These are phyloP conservation scores for Hordeum pubiflorum DNA, from an alignment of 202 grass and related monocot species.

Conservation along the genomic window DNA sequence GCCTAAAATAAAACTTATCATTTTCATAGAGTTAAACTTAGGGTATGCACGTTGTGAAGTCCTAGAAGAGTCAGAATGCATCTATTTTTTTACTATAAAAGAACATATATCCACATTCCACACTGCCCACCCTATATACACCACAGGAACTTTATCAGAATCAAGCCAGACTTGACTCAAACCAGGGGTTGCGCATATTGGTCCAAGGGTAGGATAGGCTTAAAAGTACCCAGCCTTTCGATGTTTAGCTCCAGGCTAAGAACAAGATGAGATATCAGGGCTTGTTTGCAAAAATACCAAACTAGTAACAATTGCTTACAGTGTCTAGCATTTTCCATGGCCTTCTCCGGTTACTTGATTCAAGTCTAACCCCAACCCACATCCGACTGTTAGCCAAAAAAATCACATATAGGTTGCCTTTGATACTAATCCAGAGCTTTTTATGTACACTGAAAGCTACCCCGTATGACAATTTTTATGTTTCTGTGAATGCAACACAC, in stretches of 20 bases:
- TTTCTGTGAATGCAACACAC: not conserved
- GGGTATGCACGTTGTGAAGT: not conserved
- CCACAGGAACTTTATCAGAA: not conserved
- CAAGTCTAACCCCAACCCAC: not conserved
- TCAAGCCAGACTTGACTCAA: not conserved
- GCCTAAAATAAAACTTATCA: conserved; percentile 3
- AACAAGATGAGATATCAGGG: not conserved
- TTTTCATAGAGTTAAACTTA: not conserved
- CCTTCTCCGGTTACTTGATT: not conserved
- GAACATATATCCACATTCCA: not conserved
- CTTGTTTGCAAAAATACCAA: not conserved
- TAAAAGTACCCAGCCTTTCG: not conserved
- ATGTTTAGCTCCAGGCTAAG: conserved; percentile 17
- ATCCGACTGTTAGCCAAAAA: not conserved
- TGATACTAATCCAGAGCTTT: not conserved
- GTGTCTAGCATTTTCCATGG: not conserved
- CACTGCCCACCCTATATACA: not conserved
- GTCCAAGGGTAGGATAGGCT: not conserved
- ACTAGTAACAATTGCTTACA: conserved; percentile 6
- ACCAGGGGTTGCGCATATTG: not conserved
- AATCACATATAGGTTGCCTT: not conserved
- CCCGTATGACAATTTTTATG: not conserved
- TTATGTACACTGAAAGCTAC: not conserved
- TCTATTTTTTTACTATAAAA: not conserved
- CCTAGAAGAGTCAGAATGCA: not conserved